Base-by-base conservation (phyloP, 371 early-diverging fungal genomes). In the Chytridiales sp. region DNA sequence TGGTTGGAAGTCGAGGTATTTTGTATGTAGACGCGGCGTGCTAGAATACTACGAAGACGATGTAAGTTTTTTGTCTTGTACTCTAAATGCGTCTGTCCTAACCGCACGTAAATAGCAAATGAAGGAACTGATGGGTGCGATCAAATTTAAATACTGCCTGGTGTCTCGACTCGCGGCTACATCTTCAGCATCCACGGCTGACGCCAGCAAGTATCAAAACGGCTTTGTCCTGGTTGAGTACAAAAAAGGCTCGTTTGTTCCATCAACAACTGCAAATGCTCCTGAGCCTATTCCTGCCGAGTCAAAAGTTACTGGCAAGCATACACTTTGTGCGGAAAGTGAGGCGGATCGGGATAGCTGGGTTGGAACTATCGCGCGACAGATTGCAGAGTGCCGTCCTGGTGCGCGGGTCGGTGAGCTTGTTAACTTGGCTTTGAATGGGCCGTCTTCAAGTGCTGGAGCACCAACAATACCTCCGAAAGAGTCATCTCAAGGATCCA, bases 271-370 rank as follows among this genome's bases (percentile, higher is more conserved):
- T 6, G 9, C 44, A 4, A 51, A 34, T 32, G 47, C 42, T 1
- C 36, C 41, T 0, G 61, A 56, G 5, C 19, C 52, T 8, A 52
- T 56, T 29, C 47, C 48, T 15, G 41, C 57, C 15, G 68, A 67
- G 4, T 48, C 54, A 17, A 82, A 83, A 36, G 78, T 83, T 26
- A 67, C 81, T 0, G 70, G 71, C 34, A 76, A 85, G 4, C 92
- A 92, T 57, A 85, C 91, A 15, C 85, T 95, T 38, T 92, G 90
- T 69, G 93, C 93, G 5, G 91, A 88, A 24, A 88, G 86, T 1
- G 93, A 92, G 59, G 71, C 71, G 29, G 96, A 95, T 58, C 79
- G 93, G 39, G 93, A 93, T 62, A 80, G 83, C 17, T 95, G 94
- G 94, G 87, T 94, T 0, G 77, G 61, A 1, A 46, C 52, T 24